A percentile compares a stretch with the other conserved stretches of the same genome.
Conservation (phyloP, 2,329 filamentous ascomycete species). For the Stemphylium lycopersici region DNA sequence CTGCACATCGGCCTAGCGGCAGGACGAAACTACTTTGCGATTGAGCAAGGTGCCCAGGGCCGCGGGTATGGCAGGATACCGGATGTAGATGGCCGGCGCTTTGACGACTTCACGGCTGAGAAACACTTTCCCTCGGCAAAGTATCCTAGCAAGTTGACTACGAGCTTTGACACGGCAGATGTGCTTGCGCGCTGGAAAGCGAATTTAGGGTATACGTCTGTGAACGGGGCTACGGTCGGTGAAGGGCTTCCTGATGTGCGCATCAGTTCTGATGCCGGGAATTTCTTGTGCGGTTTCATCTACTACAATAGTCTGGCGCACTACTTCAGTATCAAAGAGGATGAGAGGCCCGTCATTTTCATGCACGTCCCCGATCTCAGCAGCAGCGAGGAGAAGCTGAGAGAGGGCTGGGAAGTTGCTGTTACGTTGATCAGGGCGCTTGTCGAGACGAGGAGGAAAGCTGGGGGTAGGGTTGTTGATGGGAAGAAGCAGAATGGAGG, state of each 20-base stretch:
- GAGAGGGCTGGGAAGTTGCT: conserved; percentile 35
- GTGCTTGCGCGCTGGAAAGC: conserved; percentile 41
- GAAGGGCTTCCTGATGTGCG: conserved; percentile 32
- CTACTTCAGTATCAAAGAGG: conserved; percentile 27
- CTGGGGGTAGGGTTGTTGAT: conserved; percentile 21
- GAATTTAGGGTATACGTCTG: conserved; percentile 16
- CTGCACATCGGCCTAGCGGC: conserved; percentile 50
- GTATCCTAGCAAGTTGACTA: conserved; percentile 34
- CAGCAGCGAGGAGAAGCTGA: conserved; percentile 30
- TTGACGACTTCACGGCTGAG: conserved; percentile 26
- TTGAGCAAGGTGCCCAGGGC: conserved; percentile 40
- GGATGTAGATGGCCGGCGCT: conserved; percentile 43
- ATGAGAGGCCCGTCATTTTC: conserved; percentile 41
- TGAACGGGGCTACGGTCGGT: background rate
- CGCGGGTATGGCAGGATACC: conserved; percentile 39
- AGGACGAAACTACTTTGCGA: conserved; percentile 42
- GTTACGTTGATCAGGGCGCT: conserved; percentile 44
- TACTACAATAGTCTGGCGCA: conserved; percentile 45
- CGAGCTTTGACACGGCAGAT: conserved; percentile 40
- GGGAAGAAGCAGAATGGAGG: background rate
- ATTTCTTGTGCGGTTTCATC: conserved; percentile 47
- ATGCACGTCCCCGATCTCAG: conserved; percentile 46
- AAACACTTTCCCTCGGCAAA: conserved; percentile 20
- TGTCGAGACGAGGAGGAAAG: conserved; percentile 36
- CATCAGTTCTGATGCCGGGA: conserved; percentile 40